Evolutionary conservation across 2,329 filamentous ascomycete species (phyloP).

Genomic region (Ambrosiella xylebori): DNA sequence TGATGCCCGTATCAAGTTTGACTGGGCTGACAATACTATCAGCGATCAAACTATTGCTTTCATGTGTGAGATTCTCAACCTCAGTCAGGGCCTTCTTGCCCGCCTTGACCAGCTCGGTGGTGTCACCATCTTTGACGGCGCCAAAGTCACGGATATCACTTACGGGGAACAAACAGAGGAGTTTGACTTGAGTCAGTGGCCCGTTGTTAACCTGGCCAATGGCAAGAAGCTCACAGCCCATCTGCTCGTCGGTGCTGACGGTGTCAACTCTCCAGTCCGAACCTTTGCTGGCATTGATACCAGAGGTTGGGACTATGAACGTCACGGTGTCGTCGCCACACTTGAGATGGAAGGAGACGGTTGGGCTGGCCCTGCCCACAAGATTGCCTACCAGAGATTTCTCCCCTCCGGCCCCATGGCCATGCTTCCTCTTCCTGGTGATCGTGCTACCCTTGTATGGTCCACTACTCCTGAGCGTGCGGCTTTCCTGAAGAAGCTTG

Average conservation of each 20-base stretch:
- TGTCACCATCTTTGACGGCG: conserved; percentile 56
- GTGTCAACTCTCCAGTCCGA: conserved; percentile 84
- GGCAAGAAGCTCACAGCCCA: conserved; percentile 57
- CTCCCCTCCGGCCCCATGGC: conserved; percentile 83
- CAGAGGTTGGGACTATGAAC: conserved; percentile 81
- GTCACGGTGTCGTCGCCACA: conserved; percentile 83
- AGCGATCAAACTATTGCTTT: conserved; percentile 55
- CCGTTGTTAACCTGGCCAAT: conserved; percentile 56
- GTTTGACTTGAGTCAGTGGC: conserved; percentile 72
- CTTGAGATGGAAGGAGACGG: conserved; percentile 50
- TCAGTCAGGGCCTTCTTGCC: conserved; percentile 60
- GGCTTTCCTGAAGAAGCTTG: conserved; percentile 58
- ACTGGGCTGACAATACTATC: conserved; percentile 33
- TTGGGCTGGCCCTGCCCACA: conserved; percentile 36
- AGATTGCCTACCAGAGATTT: conserved; percentile 88
- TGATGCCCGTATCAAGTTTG: conserved; percentile 75
- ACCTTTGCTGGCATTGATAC: conserved; percentile 73
- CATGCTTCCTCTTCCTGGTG: conserved; percentile 73
- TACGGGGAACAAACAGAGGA: conserved; percentile 53
- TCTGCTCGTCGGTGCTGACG: conserved; percentile 81
- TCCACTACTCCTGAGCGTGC: conserved; percentile 74
- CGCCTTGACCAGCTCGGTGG: conserved; percentile 52
- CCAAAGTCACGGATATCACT: conserved; percentile 62
- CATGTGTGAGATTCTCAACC: conserved; percentile 90
- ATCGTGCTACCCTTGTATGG: conserved; percentile 79